Evolutionary conservation across 306 rosid species (phyloP).

Genomic region (Rosa lucieae): DNA sequence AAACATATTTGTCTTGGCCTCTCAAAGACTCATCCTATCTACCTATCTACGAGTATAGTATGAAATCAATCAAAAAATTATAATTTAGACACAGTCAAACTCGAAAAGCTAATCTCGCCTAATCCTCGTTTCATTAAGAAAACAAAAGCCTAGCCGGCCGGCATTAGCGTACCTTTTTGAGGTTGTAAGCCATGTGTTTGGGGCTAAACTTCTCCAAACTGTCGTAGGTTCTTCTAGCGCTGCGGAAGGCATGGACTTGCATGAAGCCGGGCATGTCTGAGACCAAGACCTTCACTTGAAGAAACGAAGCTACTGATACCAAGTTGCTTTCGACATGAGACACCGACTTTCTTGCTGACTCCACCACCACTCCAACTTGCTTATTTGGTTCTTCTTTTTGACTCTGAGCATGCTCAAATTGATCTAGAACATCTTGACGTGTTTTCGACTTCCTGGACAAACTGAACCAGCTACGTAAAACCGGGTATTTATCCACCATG

Average conservation of each 20-base stretch:
- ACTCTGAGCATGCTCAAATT: conserved; percentile 23
- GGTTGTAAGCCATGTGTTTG: conserved; percentile 74
- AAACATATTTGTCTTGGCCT: not conserved
- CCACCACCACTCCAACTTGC: conserved; percentile 14
- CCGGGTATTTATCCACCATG: conserved; percentile 37
- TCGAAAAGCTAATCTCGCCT: not conserved
- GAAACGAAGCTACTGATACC: conserved; percentile 59
- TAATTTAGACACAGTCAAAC: not conserved
- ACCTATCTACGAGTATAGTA: not conserved
- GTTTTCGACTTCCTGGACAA: conserved; percentile 34
- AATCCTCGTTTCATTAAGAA: not conserved
- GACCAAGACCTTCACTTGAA: conserved; percentile 79
- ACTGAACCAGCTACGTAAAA: conserved; percentile 53
- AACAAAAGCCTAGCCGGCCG: not conserved
- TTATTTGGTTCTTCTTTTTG: not conserved
- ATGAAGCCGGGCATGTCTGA: conserved; percentile 89
- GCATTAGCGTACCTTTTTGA: conserved; percentile 63
- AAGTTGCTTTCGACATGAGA: conserved; percentile 74
- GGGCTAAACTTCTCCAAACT: conserved; percentile 79
- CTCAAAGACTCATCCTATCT: not conserved
- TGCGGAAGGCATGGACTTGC: conserved; percentile 90
- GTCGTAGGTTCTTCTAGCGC: conserved; percentile 75
- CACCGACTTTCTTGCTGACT: conserved; percentile 73
- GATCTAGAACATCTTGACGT: conserved; percentile 15
- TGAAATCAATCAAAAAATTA: not conserved